Evolutionary conservation across 1,284 basidiomycete species (phyloP).

Genomic region (Athelia sp.): DNA sequence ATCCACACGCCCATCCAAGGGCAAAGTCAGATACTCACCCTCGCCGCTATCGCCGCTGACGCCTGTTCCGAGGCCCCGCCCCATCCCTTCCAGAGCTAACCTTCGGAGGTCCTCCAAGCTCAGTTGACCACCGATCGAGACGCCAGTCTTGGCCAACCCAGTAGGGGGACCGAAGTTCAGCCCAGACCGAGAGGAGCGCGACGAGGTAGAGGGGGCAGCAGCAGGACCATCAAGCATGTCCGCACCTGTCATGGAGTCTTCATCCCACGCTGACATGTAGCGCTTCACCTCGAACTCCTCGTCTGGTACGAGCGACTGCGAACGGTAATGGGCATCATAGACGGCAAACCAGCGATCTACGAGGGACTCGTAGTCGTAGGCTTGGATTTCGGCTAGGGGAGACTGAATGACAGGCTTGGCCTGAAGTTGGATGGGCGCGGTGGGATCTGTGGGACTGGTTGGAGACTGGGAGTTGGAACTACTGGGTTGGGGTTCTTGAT

Average conservation of each 20-base stretch:
- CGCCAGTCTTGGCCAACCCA: conserved; percentile 11
- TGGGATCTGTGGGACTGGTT: conserved; percentile 21
- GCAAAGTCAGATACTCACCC: conserved; percentile 75
- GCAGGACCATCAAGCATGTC: conserved; percentile 16
- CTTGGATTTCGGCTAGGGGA: conserved; percentile 38
- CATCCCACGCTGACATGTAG: conserved; percentile 75
- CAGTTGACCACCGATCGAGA: conserved; percentile 28
- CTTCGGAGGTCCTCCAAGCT: conserved; percentile 68
- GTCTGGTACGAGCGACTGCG: conserved; percentile 32
- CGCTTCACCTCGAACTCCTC: conserved; percentile 62
- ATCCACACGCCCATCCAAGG: conserved; percentile 82
- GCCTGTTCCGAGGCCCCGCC: conserved; percentile 16
- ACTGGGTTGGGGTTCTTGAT: no score
- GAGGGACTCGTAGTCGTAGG: conserved; percentile 73
- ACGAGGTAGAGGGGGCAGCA: conserved; percentile 12
- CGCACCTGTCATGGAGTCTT: conserved; percentile 24
- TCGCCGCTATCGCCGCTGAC: conserved; percentile 33
- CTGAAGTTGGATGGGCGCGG: conserved; percentile 11
- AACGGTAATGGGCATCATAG: conserved; percentile 84
- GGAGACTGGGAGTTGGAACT: conserved; percentile 26
- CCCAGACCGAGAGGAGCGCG: no score
- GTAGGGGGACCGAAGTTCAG: no score
- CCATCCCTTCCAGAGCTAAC: conserved; percentile 59
- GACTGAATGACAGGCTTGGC: no score
- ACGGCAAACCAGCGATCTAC: conserved; percentile 89